These are phyloP conservation scores for Jimgerdemannia flammicorona DNA, from an alignment of 192 early-diverging fungal species.

Conservation along the genomic window DNA sequence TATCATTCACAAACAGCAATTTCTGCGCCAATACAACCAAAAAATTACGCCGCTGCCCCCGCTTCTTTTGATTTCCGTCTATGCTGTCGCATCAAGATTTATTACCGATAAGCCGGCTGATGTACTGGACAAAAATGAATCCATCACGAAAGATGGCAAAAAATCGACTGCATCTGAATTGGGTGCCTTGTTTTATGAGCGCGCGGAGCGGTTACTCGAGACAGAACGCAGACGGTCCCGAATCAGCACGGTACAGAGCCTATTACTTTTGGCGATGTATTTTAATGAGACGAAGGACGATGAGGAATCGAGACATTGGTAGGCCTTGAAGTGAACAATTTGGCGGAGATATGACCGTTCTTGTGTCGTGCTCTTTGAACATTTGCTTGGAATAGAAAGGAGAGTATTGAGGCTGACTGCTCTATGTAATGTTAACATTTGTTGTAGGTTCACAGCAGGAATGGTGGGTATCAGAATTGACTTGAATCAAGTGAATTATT, in stretches of 20 bases:
- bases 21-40: slow-evolving; percentile 46
- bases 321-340: background rate
- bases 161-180: background rate
- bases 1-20: slow-evolving; percentile 53
- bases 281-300: slow-evolving; percentile 8
- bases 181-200: slow-evolving; percentile 40
- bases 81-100: slow-evolving; percentile 47
- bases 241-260: slow-evolving; percentile 56
- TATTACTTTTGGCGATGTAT: slow-evolving; percentile 62
- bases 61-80: slow-evolving; percentile 55
- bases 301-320: slow-evolving; percentile 22
- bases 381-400: too few relatives aligned
- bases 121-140: slow-evolving; percentile 10
- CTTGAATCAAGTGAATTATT: background rate
- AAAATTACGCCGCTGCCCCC: slow-evolving; percentile 29
- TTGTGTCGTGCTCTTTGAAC: too few relatives aligned
- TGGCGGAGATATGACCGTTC: slow-evolving; percentile 42
- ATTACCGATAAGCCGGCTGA: slow-evolving; percentile 3
- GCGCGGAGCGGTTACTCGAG: slow-evolving; percentile 28
- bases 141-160: slow-evolving; percentile 21
- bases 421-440: background rate
- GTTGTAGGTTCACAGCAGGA: background rate
- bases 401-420: too few relatives aligned
- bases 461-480: background rate
- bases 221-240: slow-evolving; percentile 52